A percentile compares a stretch with the other conserved stretches of the same genome.
Evolutionary conservation across 2,329 filamentous ascomycete species (phyloP).

Genomic region (Stemphylium beticola): DNA sequence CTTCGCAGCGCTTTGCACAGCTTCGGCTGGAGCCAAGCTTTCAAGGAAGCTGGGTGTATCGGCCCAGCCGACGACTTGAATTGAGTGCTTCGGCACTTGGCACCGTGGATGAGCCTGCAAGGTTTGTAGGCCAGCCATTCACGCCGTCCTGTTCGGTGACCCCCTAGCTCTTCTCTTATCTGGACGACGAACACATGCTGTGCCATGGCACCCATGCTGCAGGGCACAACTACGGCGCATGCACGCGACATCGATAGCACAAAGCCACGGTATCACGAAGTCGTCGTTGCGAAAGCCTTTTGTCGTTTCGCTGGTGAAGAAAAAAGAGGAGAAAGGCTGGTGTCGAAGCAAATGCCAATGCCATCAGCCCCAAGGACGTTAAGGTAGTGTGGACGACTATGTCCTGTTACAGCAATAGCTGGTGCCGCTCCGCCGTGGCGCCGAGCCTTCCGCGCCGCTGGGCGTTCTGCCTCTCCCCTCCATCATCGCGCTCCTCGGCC

Average conservation of each 20-base stretch:
- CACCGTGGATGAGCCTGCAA: constrained; percentile 18
- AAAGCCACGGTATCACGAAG: not conserved
- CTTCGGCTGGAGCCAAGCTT: constrained; percentile 22
- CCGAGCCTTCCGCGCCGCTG: constrained; percentile 19
- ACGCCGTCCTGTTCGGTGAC: not conserved
- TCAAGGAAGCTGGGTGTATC: constrained; percentile 17
- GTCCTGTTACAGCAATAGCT: constrained; percentile 1
- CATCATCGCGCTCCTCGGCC: constrained; percentile 6
- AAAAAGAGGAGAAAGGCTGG: not conserved
- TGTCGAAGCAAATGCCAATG: not conserved
- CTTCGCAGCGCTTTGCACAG: constrained; percentile 15
- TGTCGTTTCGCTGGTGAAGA: not conserved
- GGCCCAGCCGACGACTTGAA: constrained; percentile 26
- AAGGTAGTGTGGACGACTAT: not conserved
- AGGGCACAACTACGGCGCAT: not conserved
- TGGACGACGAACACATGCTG: constrained; percentile 7
- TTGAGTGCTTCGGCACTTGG: constrained; percentile 36
- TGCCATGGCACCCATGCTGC: constrained; percentile 1
- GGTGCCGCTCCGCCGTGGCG: constrained; percentile 20
- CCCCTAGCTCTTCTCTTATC: constrained; percentile 24
- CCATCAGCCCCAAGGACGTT: not conserved
- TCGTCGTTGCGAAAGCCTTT: not conserved
- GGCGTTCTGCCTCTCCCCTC: constrained; percentile 6
- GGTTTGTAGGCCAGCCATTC: constrained; percentile 11
- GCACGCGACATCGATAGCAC: not conserved